Percentiles rank a stretch among this genome's conserved stretches.
Evolutionary conservation across 257 asterid genomes (phyloP).

Genomic region (Salvia miltiorrhiza): DNA sequence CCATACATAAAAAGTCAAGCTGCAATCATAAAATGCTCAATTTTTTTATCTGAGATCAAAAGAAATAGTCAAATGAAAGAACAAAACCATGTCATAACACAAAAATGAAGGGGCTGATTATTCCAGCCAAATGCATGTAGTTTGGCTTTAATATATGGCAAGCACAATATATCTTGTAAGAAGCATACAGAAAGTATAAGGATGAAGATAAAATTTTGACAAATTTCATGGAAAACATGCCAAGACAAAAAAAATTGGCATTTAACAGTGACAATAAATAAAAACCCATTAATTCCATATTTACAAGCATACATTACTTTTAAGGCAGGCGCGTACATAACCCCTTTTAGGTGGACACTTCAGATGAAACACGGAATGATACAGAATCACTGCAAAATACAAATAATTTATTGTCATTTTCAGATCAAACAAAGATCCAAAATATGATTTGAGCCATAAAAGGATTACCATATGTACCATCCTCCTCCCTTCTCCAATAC

Average conservation of each 20-base stretch:
- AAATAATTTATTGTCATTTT: conserved; percentile 11
- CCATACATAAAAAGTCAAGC: conserved; percentile 25
- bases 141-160: not conserved
- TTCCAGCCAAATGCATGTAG: not conserved
- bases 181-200: conserved; percentile 3
- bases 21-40: conserved; percentile 4
- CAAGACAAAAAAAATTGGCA: conserved; percentile 4
- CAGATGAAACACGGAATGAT: conserved; percentile 91
- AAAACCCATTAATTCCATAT: conserved; percentile 25
- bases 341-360: conserved; percentile 76
- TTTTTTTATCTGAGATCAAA: conserved; percentile 9
- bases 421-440: conserved; percentile 20
- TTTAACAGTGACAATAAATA: not conserved
- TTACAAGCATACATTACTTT: conserved; percentile 88
- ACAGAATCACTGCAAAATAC: conserved; percentile 69
- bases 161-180: not conserved
- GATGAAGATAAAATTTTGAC: not conserved
- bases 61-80: not conserved
- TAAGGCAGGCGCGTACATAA: conserved; percentile 96
- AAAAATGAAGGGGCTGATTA: not conserved
- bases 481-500: conserved; percentile 99
- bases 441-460: conserved; percentile 17
- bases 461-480: conserved; percentile 83
- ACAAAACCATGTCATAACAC: not conserved
- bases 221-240: conserved; percentile 7